Percentiles rank a stretch among this genome's conserved stretches.
phyloP scores from a whole-genome alignment of 176 grass and related monocot species.

The Avena insularis region DNA sequence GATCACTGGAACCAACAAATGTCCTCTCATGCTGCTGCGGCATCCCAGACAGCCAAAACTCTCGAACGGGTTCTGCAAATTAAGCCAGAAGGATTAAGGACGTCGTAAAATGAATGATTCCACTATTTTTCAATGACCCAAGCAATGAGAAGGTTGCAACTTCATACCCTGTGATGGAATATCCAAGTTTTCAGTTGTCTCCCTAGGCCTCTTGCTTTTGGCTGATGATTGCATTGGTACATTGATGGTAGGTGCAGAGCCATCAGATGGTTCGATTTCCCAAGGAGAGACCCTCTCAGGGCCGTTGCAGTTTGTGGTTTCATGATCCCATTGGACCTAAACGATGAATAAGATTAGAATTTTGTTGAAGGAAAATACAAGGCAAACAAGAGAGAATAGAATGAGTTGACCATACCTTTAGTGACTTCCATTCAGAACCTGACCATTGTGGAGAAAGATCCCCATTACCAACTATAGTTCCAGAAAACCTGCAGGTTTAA shows the following conservation, averaged over 20 bases:
- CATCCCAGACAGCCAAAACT: slow-evolving; percentile 63
- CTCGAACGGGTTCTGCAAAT: slow-evolving; percentile 51
- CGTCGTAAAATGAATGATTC: background rate
- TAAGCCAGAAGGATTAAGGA: slow-evolving; percentile 9
- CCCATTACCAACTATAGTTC: slow-evolving; percentile 70
- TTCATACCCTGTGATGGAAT: slow-evolving; percentile 47
- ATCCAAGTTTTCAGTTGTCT: slow-evolving; percentile 48
- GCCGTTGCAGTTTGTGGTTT: slow-evolving; percentile 61
- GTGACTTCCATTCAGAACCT: slow-evolving; percentile 89
- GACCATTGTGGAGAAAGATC: slow-evolving; percentile 78
- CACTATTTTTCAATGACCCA: background rate
- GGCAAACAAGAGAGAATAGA: background rate
- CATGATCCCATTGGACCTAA: slow-evolving; percentile 89
- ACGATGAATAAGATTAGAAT: slow-evolving; percentile 13
- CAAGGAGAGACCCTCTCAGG: slow-evolving; percentile 91
- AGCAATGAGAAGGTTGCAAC: slow-evolving; percentile 4
- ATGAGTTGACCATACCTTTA: slow-evolving; percentile 60
- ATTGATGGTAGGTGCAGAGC: slow-evolving; percentile 49
- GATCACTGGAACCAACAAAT: slow-evolving; percentile 38
- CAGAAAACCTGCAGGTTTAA: slow-evolving; percentile 70
- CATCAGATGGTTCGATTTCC: slow-evolving; percentile 81
- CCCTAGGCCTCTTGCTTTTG: slow-evolving; percentile 72
- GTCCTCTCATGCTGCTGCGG: slow-evolving; percentile 52
- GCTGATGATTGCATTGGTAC: slow-evolving; percentile 46
- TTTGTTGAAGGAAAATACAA: background rate